Evolutionary conservation across 305 asterid species (phyloP).

Genomic region (Solanum hybrid): DNA sequence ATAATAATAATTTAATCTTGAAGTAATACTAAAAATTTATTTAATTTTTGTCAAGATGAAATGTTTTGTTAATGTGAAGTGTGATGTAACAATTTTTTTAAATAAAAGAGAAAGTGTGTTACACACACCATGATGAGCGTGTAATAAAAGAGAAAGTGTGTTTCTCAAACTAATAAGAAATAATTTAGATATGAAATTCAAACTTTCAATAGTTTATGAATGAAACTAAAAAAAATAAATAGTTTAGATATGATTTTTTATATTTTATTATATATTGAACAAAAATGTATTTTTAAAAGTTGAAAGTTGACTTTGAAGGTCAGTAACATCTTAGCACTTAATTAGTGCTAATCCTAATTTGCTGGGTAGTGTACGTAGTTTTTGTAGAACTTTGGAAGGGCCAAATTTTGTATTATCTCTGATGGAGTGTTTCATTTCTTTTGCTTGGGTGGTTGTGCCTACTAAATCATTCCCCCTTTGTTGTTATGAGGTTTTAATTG

Average conservation of each 20-base stretch:
- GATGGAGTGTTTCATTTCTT: not conserved
- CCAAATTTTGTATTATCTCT: no score
- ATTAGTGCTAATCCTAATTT: not conserved
- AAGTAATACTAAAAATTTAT: no score
- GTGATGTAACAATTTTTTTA: not conserved
- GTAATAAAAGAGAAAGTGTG: no score
- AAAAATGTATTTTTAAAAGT: not conserved
- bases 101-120: no score
- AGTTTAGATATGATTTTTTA: no score
- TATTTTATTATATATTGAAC: not conserved
- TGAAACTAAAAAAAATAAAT: no score
- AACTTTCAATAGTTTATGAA: no score
- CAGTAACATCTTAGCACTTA: not conserved
- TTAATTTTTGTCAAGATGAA: not conserved
- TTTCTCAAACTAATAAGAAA: not conserved
- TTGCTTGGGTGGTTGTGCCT: not conserved
- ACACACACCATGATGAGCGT: not conserved
- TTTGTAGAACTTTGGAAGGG: no score
- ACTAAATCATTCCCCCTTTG: not conserved
- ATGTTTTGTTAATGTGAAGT: not conserved
- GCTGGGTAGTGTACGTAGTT: not conserved
- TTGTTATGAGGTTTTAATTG: not conserved
- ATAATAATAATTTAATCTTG: no score
- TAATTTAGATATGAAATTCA: no score
- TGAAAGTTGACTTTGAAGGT: not conserved